Conservation (phyloP, 1,139 yeast genomes). For the Magnusiomyces tetraspermus region DNA sequence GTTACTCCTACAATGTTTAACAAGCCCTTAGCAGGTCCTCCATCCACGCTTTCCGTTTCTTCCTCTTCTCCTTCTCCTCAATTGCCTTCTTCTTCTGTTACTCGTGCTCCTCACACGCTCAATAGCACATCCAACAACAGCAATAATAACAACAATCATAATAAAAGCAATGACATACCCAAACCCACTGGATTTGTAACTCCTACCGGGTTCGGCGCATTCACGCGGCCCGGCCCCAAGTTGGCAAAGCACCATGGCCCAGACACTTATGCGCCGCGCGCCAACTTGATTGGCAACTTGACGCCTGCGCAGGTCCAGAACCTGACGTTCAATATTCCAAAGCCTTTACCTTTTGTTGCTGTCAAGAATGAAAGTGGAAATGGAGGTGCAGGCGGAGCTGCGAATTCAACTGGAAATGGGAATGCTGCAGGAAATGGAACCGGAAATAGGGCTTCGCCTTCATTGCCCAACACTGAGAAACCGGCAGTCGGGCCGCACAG, state of each 20-base stretch:
- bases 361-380: background rate
- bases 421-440: conserved; percentile 6
- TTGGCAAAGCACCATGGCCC: background rate
- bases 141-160: background rate
- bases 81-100: background rate
- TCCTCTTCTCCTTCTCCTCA: background rate
- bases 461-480: background rate
- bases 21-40: background rate
- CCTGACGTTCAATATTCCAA: background rate
- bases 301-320: background rate
- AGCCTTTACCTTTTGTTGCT: background rate
- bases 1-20: background rate
- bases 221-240: too few species aligned
- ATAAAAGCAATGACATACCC: background rate
- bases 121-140: background rate
- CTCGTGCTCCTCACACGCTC: background rate
- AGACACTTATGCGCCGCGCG: background rate
- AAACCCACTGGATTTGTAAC: too few species aligned
- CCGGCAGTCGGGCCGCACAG: background rate
- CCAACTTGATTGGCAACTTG: background rate
- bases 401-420: conserved; percentile 6
- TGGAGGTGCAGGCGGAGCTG: conserved; percentile 9
- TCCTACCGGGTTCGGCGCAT: too few species aligned
- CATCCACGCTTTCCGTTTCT: background rate
- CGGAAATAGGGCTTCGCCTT: too few species aligned